Percentiles rank a stretch among this genome's conserved stretches.
Evolutionary conservation across 2,329 filamentous ascomycete genomes (phyloP).

Genomic region (Colletotrichum somersetense): DNA sequence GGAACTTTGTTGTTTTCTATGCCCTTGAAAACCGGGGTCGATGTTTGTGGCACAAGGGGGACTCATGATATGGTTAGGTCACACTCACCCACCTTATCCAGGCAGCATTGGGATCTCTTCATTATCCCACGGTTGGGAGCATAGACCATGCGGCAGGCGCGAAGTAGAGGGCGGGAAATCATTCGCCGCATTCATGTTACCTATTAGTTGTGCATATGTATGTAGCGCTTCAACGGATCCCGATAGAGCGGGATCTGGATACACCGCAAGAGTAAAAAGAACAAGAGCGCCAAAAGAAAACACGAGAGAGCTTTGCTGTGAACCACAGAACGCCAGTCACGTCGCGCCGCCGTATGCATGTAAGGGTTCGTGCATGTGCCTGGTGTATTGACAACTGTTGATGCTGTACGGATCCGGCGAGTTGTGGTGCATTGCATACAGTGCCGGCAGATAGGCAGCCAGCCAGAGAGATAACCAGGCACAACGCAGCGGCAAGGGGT

Average conservation of each 20-base stretch:
- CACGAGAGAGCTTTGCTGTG: not conserved
- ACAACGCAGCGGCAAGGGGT: slow-evolving; percentile 1
- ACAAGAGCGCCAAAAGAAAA: not conserved
- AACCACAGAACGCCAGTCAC: not conserved
- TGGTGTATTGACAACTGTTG: not conserved
- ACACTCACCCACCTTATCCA: not conserved
- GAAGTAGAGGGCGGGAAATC: not conserved
- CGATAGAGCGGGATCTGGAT: not conserved
- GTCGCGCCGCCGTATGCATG: not conserved
- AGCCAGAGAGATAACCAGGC: slow-evolving; percentile 1
- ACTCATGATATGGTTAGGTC: not conserved
- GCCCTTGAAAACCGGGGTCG: not conserved
- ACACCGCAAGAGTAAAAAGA: not conserved
- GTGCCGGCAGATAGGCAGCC: slow-evolving; percentile 4
- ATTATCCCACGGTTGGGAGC: slow-evolving; percentile 23
- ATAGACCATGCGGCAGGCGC: slow-evolving; percentile 8
- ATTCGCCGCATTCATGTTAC: slow-evolving; percentile 11
- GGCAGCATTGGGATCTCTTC: slow-evolving; percentile 16
- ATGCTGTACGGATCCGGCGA: slow-evolving; percentile 10
- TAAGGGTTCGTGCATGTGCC: not conserved
- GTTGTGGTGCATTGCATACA: slow-evolving; percentile 28
- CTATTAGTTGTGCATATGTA: slow-evolving; percentile 2
- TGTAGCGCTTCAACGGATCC: not conserved
- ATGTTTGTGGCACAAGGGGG: not conserved
- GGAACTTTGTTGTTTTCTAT: slow-evolving; percentile 5